These are phyloP conservation scores for Fraxinus anomala DNA, from an alignment of 257 asterid species.

Conservation along the genomic window DNA sequence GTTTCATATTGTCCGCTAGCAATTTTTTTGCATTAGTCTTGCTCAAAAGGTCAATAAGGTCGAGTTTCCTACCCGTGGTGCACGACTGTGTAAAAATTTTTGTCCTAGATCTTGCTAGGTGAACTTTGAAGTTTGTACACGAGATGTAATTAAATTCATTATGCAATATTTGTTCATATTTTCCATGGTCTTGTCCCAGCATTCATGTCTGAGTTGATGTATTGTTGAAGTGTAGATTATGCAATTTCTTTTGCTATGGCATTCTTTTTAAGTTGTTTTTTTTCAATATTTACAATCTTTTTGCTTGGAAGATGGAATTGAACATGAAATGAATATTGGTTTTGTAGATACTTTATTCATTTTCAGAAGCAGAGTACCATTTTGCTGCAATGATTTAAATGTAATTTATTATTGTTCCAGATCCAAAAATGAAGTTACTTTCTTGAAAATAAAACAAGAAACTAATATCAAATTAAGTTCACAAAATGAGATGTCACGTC, in stretches of 20 bases:
- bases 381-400: conserved; percentile 4
- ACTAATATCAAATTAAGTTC: background rate
- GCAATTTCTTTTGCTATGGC: background rate
- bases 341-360: background rate
- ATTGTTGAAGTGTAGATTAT: background rate
- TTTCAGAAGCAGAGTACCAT: background rate
- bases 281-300: background rate
- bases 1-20: background rate
- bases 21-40: background rate
- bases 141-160: background rate
- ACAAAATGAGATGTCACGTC: background rate
- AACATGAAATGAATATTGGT: conserved; percentile 14
- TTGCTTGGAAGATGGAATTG: background rate
- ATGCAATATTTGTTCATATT: background rate
- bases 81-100: background rate
- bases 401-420: background rate
- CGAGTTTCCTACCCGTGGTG: background rate
- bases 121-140: no score
- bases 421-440: background rate
- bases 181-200: background rate
- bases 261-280: background rate
- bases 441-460: background rate
- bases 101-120: no score
- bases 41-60: background rate
- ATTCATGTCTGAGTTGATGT: background rate